Evolutionary conservation across 1,284 basidiomycete genomes (phyloP), one percentile per base, ranked within the genome.

Genomic region (Trametes polyzona): DNA sequence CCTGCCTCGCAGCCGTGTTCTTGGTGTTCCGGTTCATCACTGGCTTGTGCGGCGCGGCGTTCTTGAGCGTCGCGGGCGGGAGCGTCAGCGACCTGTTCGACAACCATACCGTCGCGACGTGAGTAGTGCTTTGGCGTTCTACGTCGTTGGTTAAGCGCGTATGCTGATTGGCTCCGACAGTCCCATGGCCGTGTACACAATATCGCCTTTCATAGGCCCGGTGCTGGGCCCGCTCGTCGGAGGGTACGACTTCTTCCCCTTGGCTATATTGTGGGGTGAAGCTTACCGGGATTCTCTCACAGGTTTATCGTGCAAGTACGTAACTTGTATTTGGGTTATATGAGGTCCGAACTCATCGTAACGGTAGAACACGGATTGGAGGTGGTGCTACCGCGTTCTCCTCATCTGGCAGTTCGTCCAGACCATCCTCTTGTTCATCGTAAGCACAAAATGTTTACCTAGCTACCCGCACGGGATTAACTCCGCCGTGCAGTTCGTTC

Each of bases 61-160:
- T 95, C 71, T 73, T 95, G 21, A 87, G 83, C 55, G 92, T 95
- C 1, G 86, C 88, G 0, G 93, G 93, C 0, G 92, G 92, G 2
- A 87, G 84, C 46, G 83, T 94, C 17, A 85, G 85, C 19, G 93
- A 94, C 69, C 69, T 93, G 55, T 94, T 92, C 65, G 70, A 74
- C 0, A 84, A 90, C 60, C 67, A 72, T 0, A 76, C 81, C 16
- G 85, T 93, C 9, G 87, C 83, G 47, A 86, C 78, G 84, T 91
- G 66, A 61, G 86, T 77, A 4, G 9, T 24, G n/a, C 27, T 19
- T 40, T 17, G n/a, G n/a, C n/a, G n/a, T 24, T 43, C 24, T 12
- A 49, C 51, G 43, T 27, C 35, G 21, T 4, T 7, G 24, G 27
- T n/a, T n/a, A 27, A 6, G 32, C 24, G 12, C 16, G 37, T 4